Percentiles rank a stretch among this genome's conserved stretches.
Evolutionary conservation across 495 filamentous ascomycete species (phyloP).

Genomic region (Lepidopterella palustris): DNA sequence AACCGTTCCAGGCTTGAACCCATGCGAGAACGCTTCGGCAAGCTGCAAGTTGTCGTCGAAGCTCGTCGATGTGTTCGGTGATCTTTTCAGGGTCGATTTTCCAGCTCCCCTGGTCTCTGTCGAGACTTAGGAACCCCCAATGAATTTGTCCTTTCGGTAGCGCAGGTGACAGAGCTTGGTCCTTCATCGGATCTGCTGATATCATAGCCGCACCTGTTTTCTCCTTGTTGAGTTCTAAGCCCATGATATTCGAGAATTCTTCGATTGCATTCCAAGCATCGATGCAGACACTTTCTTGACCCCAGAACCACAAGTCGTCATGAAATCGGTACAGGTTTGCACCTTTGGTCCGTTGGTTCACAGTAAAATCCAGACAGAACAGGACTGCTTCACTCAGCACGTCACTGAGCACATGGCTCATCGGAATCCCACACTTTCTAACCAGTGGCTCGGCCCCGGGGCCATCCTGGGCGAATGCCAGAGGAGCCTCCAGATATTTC

Average conservation of each 20-base stretch:
- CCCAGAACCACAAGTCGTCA: slow-evolving; percentile 36
- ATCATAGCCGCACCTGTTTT: slow-evolving; percentile 28
- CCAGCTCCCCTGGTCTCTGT: slow-evolving; percentile 26
- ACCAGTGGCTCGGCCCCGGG: slow-evolving; percentile 9
- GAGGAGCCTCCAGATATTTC: slow-evolving; percentile 25
- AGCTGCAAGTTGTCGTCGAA: slow-evolving; percentile 25
- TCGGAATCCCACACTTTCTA: slow-evolving; percentile 29
- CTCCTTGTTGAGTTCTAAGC: slow-evolving; percentile 25
- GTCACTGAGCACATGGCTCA: slow-evolving; percentile 29
- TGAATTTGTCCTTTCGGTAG: slow-evolving; percentile 28
- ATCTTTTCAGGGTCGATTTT: slow-evolving; percentile 29
- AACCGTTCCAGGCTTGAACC: slow-evolving; percentile 34
- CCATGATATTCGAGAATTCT: slow-evolving; percentile 29
- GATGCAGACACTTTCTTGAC: slow-evolving; percentile 18
- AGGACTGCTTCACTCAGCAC: slow-evolving; percentile 27
- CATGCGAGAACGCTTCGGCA: slow-evolving; percentile 30
- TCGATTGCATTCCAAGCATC: slow-evolving; percentile 26
- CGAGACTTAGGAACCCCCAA: slow-evolving; percentile 31
- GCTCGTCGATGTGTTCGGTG: slow-evolving; percentile 29
- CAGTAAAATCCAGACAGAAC: slow-evolving; percentile 32
- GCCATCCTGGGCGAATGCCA: slow-evolving; percentile 29
- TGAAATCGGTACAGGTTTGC: slow-evolving; percentile 29
- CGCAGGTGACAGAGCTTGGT: not conserved
- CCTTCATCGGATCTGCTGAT: slow-evolving; percentile 15
- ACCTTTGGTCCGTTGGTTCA: slow-evolving; percentile 31